These are phyloP conservation scores for Chlamydomonas sp. DNA, from an alignment of 139 green algal species.

Conservation along the genomic window DNA sequence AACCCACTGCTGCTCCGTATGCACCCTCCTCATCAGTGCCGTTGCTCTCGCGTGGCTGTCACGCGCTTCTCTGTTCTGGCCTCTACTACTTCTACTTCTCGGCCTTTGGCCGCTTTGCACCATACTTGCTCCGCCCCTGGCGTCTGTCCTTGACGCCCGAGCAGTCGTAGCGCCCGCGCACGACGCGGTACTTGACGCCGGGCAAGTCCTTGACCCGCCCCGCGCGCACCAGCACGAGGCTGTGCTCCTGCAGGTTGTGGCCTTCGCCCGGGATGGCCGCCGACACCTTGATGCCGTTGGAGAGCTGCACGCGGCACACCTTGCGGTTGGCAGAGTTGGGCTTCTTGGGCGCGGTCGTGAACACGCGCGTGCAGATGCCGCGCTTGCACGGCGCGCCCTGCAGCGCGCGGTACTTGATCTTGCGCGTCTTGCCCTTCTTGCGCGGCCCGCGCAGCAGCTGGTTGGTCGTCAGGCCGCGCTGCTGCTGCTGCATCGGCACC, in stretches of 20 bases:
- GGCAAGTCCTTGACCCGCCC: constrained; percentile 77
- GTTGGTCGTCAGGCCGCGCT: not conserved
- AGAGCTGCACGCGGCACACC: constrained; percentile 44
- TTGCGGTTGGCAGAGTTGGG: constrained; percentile 54
- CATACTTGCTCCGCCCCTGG: constrained; percentile 62
- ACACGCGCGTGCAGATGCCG: constrained; percentile 43
- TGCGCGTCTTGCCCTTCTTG: constrained; percentile 2
- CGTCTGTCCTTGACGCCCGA: constrained; percentile 50
- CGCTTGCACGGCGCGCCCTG: constrained; percentile 29
- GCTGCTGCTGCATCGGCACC: no score
- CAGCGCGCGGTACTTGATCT: constrained; percentile 18
- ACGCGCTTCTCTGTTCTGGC: no score
- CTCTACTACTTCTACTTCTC: no score
- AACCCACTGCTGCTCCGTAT: no score
- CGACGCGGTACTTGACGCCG: constrained; percentile 33
- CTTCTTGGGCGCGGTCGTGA: constrained; percentile 51
- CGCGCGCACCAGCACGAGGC: constrained; percentile 71
- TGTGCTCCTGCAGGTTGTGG: constrained; percentile 74
- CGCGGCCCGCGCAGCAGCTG: not conserved
- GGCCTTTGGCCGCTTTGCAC: constrained; percentile 39
- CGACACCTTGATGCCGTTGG: constrained; percentile 39
- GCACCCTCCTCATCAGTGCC: no score
- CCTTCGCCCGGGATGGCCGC: constrained; percentile 49
- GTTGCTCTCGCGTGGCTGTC: no score
- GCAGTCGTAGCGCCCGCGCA: constrained; percentile 63